Evolutionary conservation across 257 asterid genomes (phyloP).

Genomic region (Solanum medicagineum): DNA sequence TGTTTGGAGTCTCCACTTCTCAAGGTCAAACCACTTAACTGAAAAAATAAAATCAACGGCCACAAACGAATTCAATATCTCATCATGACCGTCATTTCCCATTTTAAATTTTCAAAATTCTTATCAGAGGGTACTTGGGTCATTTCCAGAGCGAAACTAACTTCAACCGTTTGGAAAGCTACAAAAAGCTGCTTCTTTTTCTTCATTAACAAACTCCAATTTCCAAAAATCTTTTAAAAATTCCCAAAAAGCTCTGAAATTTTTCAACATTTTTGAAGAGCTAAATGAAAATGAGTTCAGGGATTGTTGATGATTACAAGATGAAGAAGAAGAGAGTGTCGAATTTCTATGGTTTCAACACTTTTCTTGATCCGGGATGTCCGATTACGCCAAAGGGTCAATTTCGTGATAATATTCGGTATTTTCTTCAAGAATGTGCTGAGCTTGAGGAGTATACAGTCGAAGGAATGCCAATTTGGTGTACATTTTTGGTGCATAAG

Average conservation of each 20-base stretch:
- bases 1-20: too few species aligned
- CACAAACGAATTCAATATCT: not conserved
- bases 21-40: not conserved
- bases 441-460: constrained; percentile 36
- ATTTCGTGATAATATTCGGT: constrained; percentile 59
- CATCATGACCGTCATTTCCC: not conserved
- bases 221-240: not conserved
- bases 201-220: not conserved
- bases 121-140: not conserved
- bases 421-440: constrained; percentile 53
- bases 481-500: constrained; percentile 61
- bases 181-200: not conserved
- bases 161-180: not conserved
- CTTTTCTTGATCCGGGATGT: constrained; percentile 50
- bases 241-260: not conserved
- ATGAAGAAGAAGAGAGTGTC: constrained; percentile 15
- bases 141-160: not conserved
- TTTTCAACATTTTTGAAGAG: not conserved
- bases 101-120: not conserved
- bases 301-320: constrained; percentile 3
- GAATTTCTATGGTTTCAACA: constrained; percentile 46
- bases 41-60: not conserved
- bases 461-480: constrained; percentile 58
- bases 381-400: constrained; percentile 37
- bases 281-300: constrained; percentile 10